These are phyloP conservation scores for Fusarium nematophilum DNA, from an alignment of 2,329 filamentous ascomycete species.

Conservation along the genomic window DNA sequence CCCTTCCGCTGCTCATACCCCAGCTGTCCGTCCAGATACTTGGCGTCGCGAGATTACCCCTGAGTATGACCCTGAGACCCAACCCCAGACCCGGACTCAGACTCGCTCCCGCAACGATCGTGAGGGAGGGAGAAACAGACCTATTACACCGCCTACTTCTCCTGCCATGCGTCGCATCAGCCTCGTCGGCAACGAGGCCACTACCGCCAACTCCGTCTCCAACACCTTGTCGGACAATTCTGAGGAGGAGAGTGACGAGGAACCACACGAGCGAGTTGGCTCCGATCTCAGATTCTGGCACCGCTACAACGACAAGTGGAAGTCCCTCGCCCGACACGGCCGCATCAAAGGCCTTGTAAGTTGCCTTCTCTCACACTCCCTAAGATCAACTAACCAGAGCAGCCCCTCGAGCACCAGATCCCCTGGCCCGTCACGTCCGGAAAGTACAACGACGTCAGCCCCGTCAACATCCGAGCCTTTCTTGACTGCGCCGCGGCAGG, in stretches of 20 bases:
- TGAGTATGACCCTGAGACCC: not conserved
- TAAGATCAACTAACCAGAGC: not conserved
- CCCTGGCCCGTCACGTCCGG: slow-evolving; percentile 10
- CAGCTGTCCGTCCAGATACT: not conserved
- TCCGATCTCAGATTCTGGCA: not conserved
- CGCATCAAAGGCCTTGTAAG: not conserved
- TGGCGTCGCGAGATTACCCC: not conserved
- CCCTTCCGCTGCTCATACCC: not conserved
- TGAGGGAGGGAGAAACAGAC: not conserved
- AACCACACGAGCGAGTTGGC: not conserved
- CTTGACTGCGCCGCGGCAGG: not conserved
- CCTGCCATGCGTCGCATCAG: not conserved
- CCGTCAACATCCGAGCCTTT: not conserved
- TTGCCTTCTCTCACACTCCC: not conserved
- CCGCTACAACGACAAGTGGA: slow-evolving; percentile 7
- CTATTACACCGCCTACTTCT: not conserved
- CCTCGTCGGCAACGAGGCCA: not conserved
- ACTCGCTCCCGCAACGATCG: not conserved
- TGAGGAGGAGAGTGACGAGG: not conserved
- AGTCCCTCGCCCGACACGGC: not conserved
- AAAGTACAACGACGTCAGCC: not conserved
- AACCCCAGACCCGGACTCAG: not conserved
- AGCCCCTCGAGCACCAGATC: slow-evolving; percentile 9
- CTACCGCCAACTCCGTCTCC: not conserved
- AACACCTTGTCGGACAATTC: not conserved